A percentile compares a stretch with the other conserved stretches of the same genome.
phyloP scores from a whole-genome alignment of 179 eudicot species.

The Vitellaria paradoxa region DNA sequence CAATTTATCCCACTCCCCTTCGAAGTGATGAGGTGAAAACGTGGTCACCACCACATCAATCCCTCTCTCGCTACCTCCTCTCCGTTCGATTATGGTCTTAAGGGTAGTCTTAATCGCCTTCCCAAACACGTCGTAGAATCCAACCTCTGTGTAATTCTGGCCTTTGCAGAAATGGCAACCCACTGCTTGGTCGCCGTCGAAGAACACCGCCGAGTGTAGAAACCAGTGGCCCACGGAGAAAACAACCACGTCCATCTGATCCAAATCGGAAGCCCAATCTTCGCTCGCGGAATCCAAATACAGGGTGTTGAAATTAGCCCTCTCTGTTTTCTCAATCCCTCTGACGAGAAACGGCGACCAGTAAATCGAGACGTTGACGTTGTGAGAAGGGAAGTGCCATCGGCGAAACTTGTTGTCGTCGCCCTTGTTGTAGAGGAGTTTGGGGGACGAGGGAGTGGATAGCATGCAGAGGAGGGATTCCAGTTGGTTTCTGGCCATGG shows the following conservation, averaged over 20 bases:
- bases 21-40: constrained; percentile 85
- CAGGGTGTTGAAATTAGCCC: constrained; percentile 43
- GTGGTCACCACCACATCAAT: constrained; percentile 73
- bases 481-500: constrained; percentile 88
- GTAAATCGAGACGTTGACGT: constrained; percentile 58
- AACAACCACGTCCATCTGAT: constrained; percentile 64
- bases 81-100: constrained; percentile 43
- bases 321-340: constrained; percentile 69
- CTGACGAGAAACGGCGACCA: constrained; percentile 97
- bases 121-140: constrained; percentile 65
- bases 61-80: constrained; percentile 15
- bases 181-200: constrained; percentile 41
- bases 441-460: constrained; percentile 49
- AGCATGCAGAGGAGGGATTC: constrained; percentile 82
- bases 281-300: constrained; percentile 68
- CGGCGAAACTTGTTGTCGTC: constrained; percentile 75
- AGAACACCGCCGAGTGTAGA: constrained; percentile 70
- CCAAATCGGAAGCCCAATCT: constrained; percentile 70
- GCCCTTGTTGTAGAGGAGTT: constrained; percentile 50
- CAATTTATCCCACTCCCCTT: constrained; percentile 87
- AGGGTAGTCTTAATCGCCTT: constrained; percentile 74
- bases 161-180: constrained; percentile 67
- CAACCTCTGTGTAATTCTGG: constrained; percentile 55
- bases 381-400: constrained; percentile 74
- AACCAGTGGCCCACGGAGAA: constrained; percentile 92